Conservation (phyloP, 768 basidiomycete species). For the Rossbeevera mucosa region DNA sequence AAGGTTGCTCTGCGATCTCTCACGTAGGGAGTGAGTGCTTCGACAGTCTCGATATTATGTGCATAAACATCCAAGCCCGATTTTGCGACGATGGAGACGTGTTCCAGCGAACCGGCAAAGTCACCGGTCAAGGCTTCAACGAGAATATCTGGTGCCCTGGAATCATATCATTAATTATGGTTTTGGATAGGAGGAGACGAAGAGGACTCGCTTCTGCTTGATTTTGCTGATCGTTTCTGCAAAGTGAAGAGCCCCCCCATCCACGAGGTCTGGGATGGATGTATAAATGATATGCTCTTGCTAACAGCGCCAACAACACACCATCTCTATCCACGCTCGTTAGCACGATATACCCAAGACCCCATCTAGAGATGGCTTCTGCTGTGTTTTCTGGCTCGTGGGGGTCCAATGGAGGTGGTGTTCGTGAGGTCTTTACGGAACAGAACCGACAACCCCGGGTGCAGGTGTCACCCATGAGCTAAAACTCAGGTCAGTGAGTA, state of each 20-base stretch:
- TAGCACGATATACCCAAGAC: slow-evolving; percentile 94
- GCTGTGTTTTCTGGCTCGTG: slow-evolving; percentile 98
- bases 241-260: slow-evolving; percentile 92
- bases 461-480: slow-evolving; percentile 99
- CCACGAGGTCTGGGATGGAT: slow-evolving; percentile 66
- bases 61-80: slow-evolving; percentile 98
- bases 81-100: slow-evolving; percentile 78
- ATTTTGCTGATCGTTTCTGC: slow-evolving; percentile 93
- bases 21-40: slow-evolving; percentile 89
- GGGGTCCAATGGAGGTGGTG: slow-evolving; percentile 87
- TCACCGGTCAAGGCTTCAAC: slow-evolving; percentile 97
- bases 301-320: slow-evolving; percentile 33
- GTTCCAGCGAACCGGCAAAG: slow-evolving; percentile 73
- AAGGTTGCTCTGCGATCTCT: slow-evolving; percentile 93
- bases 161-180: background rate
- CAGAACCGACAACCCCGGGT: slow-evolving; percentile 98
- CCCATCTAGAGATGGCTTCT: slow-evolving; percentile 97
- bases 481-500: slow-evolving; percentile 7
- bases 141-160: slow-evolving; percentile 88
- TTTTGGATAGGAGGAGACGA: slow-evolving; percentile 13
- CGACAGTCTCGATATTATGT: slow-evolving; percentile 96
- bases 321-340: slow-evolving; percentile 97
- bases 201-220: slow-evolving; percentile 75
- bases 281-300: slow-evolving; percentile 2
- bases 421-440: slow-evolving; percentile 87